Evolutionary conservation across 768 basidiomycete species (phyloP).

Genomic region (Filobasidium floriforme): DNA sequence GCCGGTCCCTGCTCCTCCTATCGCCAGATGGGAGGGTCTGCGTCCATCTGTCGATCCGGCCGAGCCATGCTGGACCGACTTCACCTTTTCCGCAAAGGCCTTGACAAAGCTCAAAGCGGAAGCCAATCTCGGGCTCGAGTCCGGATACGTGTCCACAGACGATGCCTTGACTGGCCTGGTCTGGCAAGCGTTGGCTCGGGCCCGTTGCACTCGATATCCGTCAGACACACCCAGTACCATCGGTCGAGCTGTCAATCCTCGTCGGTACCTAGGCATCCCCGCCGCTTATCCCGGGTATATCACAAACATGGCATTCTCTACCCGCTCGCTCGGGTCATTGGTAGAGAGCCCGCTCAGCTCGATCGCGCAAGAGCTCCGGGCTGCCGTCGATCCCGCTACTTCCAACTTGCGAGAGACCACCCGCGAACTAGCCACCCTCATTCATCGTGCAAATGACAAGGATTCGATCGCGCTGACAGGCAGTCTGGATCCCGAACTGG

Average conservation of each 20-base stretch:
- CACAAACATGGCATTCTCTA: conserved; percentile 17
- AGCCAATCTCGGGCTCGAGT: neutral
- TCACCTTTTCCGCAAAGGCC: conserved; percentile 58
- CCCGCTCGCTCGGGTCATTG: conserved; percentile 10
- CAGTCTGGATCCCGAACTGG: conserved; percentile 8
- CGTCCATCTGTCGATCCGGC: neutral
- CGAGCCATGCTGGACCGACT: conserved; percentile 44
- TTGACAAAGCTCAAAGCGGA: conserved; percentile 53
- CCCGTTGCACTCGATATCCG: conserved; percentile 7
- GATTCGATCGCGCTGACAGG: conserved; percentile 5
- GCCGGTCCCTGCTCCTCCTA: neutral
- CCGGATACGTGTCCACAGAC: conserved; percentile 22
- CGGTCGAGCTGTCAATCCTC: conserved; percentile 20
- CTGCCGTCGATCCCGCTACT: conserved; percentile 14
- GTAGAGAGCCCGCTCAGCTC: conserved; percentile 11
- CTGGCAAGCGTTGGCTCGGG: conserved; percentile 22
- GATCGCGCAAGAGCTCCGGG: conserved; percentile 12
- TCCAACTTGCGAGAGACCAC: conserved; percentile 12
- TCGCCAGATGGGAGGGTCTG: too few relatives aligned
- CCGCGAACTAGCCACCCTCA: conserved; percentile 16
- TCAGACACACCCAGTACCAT: conserved; percentile 5
- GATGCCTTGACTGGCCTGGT: conserved; percentile 23
- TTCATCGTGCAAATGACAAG: conserved; percentile 20
- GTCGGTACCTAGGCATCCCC: conserved; percentile 21
- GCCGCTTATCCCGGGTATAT: conserved; percentile 19